Evolutionary conservation across 176 grass and related monocot species (phyloP).

Genomic region (Saccharum officinarum): DNA sequence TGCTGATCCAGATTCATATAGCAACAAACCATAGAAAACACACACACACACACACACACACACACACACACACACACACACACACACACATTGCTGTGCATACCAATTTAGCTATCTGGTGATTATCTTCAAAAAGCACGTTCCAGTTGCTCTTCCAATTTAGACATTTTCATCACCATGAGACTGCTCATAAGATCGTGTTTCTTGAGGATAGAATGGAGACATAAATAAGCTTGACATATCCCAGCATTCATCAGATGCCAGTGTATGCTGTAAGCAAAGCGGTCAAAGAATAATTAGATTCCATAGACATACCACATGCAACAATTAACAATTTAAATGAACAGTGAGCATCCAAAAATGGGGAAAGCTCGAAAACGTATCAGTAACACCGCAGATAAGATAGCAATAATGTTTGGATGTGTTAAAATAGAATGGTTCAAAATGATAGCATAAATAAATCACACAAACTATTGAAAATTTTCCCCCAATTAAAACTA

Average conservation of each 20-base stretch:
- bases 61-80: no score
- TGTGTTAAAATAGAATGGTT: not conserved
- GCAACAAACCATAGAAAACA: not conserved
- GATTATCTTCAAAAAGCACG: conserved; percentile 15
- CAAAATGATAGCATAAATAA: not conserved
- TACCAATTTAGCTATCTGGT: conserved; percentile 26
- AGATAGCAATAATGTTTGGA: not conserved
- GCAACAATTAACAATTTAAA: not conserved
- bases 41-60: not conserved
- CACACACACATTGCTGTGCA: not conserved
- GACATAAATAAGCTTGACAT: conserved; percentile 43
- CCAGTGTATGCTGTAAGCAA: conserved; percentile 46
- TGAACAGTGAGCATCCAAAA: not conserved
- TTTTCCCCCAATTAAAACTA: not conserved
- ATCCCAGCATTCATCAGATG: conserved; percentile 38
- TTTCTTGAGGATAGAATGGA: conserved; percentile 44
- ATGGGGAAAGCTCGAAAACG: not conserved
- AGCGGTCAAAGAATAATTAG: not conserved
- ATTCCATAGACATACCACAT: not conserved
- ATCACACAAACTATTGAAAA: not conserved
- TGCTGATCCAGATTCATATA: not conserved
- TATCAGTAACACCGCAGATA: conserved; percentile 10
- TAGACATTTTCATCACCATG: conserved; percentile 46
- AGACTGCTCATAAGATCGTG: conserved; percentile 29
- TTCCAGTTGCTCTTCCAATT: conserved; percentile 43